phyloP scores from a whole-genome alignment of 140 eudicot species.

The Stevia rebaudiana region DNA sequence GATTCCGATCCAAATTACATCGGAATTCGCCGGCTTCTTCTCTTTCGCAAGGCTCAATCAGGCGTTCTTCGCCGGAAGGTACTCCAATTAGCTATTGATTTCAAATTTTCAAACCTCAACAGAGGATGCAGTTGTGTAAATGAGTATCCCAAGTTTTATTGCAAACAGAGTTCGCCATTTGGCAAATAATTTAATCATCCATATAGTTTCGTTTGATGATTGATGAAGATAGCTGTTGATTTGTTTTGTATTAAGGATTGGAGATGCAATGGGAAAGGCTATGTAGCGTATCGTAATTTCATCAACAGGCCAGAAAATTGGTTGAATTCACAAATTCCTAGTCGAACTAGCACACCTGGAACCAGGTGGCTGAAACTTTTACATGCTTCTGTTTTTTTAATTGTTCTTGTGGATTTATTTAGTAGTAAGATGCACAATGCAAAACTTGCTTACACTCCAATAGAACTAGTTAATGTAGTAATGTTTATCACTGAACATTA shows the following conservation, averaged over 20 bases:
- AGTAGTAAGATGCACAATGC: neutral
- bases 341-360: constrained; percentile 77
- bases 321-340: constrained; percentile 51
- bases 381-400: neutral
- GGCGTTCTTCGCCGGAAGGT: constrained; percentile 74
- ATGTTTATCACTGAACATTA: neutral
- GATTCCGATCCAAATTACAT: constrained; percentile 67
- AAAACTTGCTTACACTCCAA: neutral
- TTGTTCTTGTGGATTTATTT: neutral
- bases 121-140: neutral
- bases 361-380: constrained; percentile 66
- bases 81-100: neutral
- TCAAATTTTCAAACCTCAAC: neutral
- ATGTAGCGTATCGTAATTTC: constrained; percentile 78
- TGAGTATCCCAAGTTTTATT: neutral
- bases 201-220: neutral
- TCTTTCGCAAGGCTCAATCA: constrained; percentile 61
- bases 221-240: constrained; percentile 6
- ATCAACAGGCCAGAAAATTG: constrained; percentile 83
- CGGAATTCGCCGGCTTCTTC: constrained; percentile 87
- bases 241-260: constrained; percentile 59
- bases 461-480: neutral
- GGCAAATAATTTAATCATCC: neutral
- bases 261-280: constrained; percentile 90
- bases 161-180: neutral